Evolutionary conservation across 2,329 filamentous ascomycete genomes (phyloP), one percentile per base, ranked within the genome.

Genomic region (Pseudohalonectria lignicola): DNA sequence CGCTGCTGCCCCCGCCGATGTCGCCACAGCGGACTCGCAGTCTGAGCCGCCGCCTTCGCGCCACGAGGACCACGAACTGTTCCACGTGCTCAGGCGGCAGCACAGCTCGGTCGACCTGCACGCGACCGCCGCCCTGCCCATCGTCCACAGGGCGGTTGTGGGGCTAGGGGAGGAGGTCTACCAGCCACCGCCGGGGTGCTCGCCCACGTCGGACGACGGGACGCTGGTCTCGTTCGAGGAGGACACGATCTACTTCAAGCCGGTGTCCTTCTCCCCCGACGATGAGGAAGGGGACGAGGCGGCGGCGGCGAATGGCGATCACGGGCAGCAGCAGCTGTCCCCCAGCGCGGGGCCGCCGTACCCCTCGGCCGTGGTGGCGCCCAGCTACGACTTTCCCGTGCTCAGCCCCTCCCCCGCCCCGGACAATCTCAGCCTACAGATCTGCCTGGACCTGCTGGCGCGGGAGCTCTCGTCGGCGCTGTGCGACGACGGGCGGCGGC

Each of bases 371-470:
- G n/a, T n/a, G n/a, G n/a, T n/a, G n/a, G n/a, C n/a, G n/a, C n/a
- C n/a, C n/a, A n/a, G n/a, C n/a, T 16, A 33, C 25, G n/a, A 32
- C 10, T 13, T 11, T 21, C n/a, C 29, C 28, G 18, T 19, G 37
- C 34, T n/a, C n/a, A n/a, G n/a, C n/a, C 35, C 42, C 12, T 26
- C 23, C 23, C 46, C 48, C 5, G 43, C 47, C 17, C 45, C 48
- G 2, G 56, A 61, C 29, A 63, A 59, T 25, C 50, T 68, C 4
- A 60, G 66, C 36, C 51, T 74, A 17, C 66, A 71, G 40, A 67
- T 72, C 31, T 67, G 66, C 36, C 52, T 72, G 9, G 63, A 71
- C 37, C 57, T 76, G 3, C 57, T 76, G 29, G 64, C 62, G 4
- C 59, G 59, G 16, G 69, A 75, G 43, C 54, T 76, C 8, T 61